Base-by-base conservation (phyloP, 208 protist genomes). In the Crithidia thermophila region DNA sequence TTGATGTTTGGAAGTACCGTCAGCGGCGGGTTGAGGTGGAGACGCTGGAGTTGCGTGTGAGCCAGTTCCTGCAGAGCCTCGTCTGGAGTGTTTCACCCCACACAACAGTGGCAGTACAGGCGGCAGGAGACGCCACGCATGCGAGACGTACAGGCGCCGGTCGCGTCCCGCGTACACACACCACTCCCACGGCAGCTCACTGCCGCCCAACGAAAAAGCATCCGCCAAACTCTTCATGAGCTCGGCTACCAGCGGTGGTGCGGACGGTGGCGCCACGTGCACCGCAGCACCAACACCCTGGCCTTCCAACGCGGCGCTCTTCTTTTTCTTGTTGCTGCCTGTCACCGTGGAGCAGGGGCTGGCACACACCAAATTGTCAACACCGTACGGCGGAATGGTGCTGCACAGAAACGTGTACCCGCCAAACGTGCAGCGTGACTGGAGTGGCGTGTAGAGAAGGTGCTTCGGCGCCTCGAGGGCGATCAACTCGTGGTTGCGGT, bases 141-240 rank as follows among this genome's bases (percentile, higher is more conserved):
- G 77, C 8, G 91, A 27, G 2, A 94, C 51, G 52, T 96, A 96
- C 0, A 96, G 52, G 3, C 91, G 82, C 10, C 82, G 71, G 33
- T 96, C 91, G 0, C 69, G 42, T 46, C 65, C 65, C 9, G 60
- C 66, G 57, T 64, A 64, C 16, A 73, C 53, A 47, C 57, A 67
- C 60, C 64, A 66, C 34, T 75, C 69, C 27, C 43, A 43, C 25
- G 69, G 69, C 46, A 93, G 52, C 10, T 20, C 46, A 16, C 84
- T 78, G 4, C 40, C 46, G 21, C 80, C 56, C 16, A 94, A 43
- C 20, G 66, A 59, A 28, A 94, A 64, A 1, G 80, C 52, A 10
- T 33, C 14, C 11, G 66, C 70, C 11, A 91, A 59, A 18, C 67
- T 56, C 1, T n/a, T 47, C n/a, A 87, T 14, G 4, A 81, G 77